These are phyloP conservation scores for Pythium dissotocum DNA, from an alignment of 352 stramenopile genomes.

Conservation along the genomic window DNA sequence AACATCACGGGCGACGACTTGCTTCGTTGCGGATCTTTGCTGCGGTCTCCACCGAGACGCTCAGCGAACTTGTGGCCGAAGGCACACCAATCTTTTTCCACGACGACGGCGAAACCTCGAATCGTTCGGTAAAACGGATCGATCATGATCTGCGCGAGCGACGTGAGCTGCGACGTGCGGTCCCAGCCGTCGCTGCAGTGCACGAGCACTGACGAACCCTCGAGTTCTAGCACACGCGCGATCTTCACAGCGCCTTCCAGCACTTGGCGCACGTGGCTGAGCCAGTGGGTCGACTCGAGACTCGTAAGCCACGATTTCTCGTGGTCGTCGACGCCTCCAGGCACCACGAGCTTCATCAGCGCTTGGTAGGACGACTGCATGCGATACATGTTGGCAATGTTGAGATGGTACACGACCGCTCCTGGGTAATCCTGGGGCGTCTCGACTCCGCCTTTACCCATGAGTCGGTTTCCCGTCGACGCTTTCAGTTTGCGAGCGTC, in stretches of 20 bases:
- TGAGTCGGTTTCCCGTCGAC: conserved; percentile 87
- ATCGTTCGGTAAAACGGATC: conserved; percentile 89
- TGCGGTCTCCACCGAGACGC: conserved; percentile 66
- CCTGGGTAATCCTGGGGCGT: conserved; percentile 79
- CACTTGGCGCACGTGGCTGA: conserved; percentile 83
- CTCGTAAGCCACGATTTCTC: conserved; percentile 71
- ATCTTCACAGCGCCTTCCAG: conserved; percentile 84
- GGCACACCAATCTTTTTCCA: conserved; percentile 87
- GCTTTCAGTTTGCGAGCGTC: conserved; percentile 89
- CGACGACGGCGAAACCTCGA: conserved; percentile 69
- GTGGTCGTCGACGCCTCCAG: conserved; percentile 59
- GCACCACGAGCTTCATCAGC: conserved; percentile 71
- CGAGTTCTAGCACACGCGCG: conserved; percentile 81
- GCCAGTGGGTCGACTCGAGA: conserved; percentile 79
- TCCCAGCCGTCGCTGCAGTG: conserved; percentile 91
- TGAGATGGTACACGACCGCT: conserved; percentile 79
- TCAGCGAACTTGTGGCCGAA: conserved; percentile 88
- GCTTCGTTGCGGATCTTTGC: conserved; percentile 68
- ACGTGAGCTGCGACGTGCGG: conserved; percentile 75
- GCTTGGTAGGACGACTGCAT: conserved; percentile 83
- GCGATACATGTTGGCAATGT: conserved; percentile 94
- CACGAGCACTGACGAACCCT: conserved; percentile 80
- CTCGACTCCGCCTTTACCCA: conserved; percentile 92
- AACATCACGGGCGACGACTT: conserved; percentile 87
- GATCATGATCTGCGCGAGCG: conserved; percentile 86